phyloP scores from a whole-genome alignment of 164 flowering plant species.

The Chimonanthus praecox region DNA sequence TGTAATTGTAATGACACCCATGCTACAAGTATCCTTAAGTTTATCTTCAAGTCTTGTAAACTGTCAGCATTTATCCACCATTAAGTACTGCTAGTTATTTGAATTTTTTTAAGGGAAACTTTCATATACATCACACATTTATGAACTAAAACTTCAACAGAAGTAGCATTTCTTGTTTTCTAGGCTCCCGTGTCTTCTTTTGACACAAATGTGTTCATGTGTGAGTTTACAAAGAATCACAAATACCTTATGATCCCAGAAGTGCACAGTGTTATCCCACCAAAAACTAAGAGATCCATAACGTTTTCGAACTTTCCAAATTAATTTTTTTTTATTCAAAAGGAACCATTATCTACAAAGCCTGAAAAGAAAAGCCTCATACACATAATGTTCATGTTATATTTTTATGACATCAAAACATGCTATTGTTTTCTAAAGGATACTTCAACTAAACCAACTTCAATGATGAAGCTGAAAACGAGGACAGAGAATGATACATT shows the following conservation, averaged over 20 bases:
- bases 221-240: neutral
- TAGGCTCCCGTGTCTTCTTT: neutral
- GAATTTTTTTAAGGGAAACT: too few species aligned
- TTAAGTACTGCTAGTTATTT: too few species aligned
- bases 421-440: constrained; percentile 4
- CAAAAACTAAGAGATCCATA: neutral
- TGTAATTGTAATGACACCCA: too few species aligned
- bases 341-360: constrained; percentile 19
- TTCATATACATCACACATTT: neutral
- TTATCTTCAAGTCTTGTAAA: neutral
- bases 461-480: constrained; percentile 1
- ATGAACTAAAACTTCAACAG: neutral
- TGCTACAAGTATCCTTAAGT: too few species aligned
- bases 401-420: constrained; percentile 10
- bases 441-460: constrained; percentile 6
- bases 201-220: neutral
- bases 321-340: constrained; percentile 5
- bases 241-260: too few species aligned
- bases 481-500: constrained; percentile 12
- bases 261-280: neutral
- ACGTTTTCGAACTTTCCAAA: neutral
- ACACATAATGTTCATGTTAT: constrained; percentile 14
- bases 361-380: constrained; percentile 7
- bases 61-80: neutral
- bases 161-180: neutral